A percentile compares a stretch with the other conserved stretches of the same genome.
These are phyloP conservation scores for Diplogelasinospora grovesii DNA, from an alignment of 495 filamentous ascomycete species.

Conservation along the genomic window DNA sequence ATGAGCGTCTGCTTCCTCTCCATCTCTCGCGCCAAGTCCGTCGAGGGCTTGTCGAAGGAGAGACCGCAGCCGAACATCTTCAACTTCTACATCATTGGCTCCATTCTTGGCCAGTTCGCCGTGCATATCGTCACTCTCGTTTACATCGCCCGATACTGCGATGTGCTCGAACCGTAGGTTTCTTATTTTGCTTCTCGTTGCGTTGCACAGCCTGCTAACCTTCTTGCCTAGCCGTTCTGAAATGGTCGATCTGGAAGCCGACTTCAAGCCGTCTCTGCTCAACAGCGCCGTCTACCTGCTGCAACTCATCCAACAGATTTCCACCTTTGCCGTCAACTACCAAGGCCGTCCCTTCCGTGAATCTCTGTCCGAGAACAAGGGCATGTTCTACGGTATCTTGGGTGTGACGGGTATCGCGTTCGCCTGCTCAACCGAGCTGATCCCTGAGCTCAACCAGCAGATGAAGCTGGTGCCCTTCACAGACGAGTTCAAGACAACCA, in stretches of 20 bases:
- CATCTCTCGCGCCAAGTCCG: constrained; percentile 89
- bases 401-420: constrained; percentile 86
- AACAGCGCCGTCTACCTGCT: constrained; percentile 97
- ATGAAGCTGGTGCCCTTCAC: constrained; percentile 91
- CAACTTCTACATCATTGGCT: constrained; percentile 97
- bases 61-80: constrained; percentile 98
- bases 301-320: constrained; percentile 98
- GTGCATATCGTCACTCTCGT: constrained; percentile 92
- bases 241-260: constrained; percentile 84
- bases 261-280: constrained; percentile 89
- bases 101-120: constrained; percentile 94
- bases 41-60: constrained; percentile 93
- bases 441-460: constrained; percentile 92
- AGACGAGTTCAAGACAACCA: constrained; percentile 77
- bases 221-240: constrained; percentile 49
- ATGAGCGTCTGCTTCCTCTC: constrained; percentile 99
- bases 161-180: constrained; percentile 71
- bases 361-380: constrained; percentile 86
- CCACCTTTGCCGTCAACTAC: constrained; percentile 99
- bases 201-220: constrained; percentile 20
- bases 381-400: constrained; percentile 96
- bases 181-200: not conserved
- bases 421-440: constrained; percentile 90
- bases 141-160: constrained; percentile 87
- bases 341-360: constrained; percentile 97